phyloP scores from a whole-genome alignment of 2,329 filamentous ascomycete genomes.

The Curvularia eragrostidis region DNA sequence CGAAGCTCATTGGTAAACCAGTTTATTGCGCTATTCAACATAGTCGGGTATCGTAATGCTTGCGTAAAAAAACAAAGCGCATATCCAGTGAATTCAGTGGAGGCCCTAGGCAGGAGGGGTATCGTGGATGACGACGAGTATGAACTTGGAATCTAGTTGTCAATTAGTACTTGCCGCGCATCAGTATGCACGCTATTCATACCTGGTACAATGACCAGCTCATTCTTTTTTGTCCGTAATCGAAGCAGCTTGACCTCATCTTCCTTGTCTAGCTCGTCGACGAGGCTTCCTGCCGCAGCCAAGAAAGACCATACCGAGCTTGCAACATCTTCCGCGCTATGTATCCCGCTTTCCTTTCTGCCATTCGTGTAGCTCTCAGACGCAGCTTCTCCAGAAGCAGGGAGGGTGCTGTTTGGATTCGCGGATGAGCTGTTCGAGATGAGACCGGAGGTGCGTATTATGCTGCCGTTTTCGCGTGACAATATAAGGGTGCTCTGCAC shows the following conservation, averaged over 20 bases:
- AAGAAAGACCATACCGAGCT: constrained; percentile 79
- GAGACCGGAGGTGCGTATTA: constrained; percentile 77
- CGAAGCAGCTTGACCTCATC: constrained; percentile 80
- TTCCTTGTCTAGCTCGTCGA: constrained; percentile 76
- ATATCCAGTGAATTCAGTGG: constrained; percentile 1
- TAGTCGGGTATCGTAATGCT: constrained; percentile 34
- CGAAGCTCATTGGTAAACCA: constrained; percentile 68
- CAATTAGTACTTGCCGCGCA: constrained; percentile 20
- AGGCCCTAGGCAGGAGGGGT: constrained; percentile 68
- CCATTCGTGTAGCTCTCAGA: constrained; percentile 43
- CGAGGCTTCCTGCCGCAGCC: constrained; percentile 70
- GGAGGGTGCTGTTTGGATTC: constrained; percentile 51
- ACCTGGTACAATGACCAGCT: constrained; percentile 80
- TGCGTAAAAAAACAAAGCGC: background rate
- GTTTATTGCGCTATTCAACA: constrained; percentile 6
- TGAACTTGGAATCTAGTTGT: constrained; percentile 70
- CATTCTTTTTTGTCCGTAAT: constrained; percentile 82
- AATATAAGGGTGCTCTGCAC: constrained; percentile 80
- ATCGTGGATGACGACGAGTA: constrained; percentile 81
- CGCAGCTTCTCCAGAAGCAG: constrained; percentile 42
- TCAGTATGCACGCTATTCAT: constrained; percentile 18
- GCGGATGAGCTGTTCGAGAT: constrained; percentile 64
- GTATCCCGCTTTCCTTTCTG: constrained; percentile 55
- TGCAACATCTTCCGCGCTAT: constrained; percentile 74
- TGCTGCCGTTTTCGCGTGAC: constrained; percentile 73